Base-by-base conservation (phyloP, 2,329 filamentous ascomycete genomes). In the Xylaria multiplex region DNA sequence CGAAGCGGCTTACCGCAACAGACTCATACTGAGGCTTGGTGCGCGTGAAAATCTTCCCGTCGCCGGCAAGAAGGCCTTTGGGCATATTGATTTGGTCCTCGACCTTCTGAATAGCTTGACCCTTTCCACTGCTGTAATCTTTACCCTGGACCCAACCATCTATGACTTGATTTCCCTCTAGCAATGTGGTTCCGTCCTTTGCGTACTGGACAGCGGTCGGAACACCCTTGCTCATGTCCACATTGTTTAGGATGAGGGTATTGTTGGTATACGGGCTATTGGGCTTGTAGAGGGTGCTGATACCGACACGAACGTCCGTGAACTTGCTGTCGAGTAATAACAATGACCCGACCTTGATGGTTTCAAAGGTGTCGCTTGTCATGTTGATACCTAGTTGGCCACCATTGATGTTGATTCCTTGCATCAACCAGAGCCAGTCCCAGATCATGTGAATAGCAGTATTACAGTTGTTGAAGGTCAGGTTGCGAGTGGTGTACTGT, bases 381-480 rank as follows among this genome's bases (percentile, higher is more conserved):
- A 97, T 93, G 79, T 96, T 91, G 69, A 96, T 82, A 62, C 92
- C 93, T 45, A 94, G 80, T n/a, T 83, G 81, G 76, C 90, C 92
- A 76, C 90, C 88, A 77, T 93, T 89, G 79, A 96, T 92, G 52
- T 81, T 85, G 43, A 96, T 72, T 42, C 87, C 91, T 77, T 95
- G 93, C 80, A 96, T 88, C 50, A 90, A 88, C 90, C 91, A 96
- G 19, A 89, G 83, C 93, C 93, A 97, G 81, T 95, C 92, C 93
- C 93, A 97, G 83, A 93, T 93, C 89, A 96, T 91, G 81, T 87
- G 93, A 69, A 97, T 88, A 68, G 91, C 93, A 1, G 92, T 96
- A 75, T 92, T 86, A 82, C 91, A 94, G 78, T 87, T 85, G 77
- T 91, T 92, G 85, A 96, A 96, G 42, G 86, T 91, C 77, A 96